Percentiles rank a stretch among this genome's conserved stretches.
These are phyloP conservation scores for Leishmania amazonensis DNA, from an alignment of 208 protist genomes.

Conservation along the genomic window DNA sequence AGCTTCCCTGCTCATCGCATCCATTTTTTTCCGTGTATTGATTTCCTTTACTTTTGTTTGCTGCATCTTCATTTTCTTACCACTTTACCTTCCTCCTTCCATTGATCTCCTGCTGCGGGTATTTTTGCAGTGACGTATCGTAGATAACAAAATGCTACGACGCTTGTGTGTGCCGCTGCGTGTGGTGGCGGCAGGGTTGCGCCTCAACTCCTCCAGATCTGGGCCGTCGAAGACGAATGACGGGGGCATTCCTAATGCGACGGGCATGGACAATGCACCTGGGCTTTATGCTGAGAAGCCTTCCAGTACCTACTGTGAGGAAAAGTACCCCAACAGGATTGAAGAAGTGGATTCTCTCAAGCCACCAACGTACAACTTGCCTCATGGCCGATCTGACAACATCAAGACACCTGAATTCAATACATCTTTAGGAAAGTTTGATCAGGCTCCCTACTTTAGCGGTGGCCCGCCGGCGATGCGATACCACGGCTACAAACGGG, in stretches of 20 bases:
- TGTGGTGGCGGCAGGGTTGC: constrained; percentile 10
- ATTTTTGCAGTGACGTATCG: neutral
- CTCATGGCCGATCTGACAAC: constrained; percentile 69
- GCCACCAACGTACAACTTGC: constrained; percentile 36
- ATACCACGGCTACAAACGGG: constrained; percentile 78
- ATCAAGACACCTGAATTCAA: constrained; percentile 77
- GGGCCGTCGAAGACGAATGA: constrained; percentile 6
- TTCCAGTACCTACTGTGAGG: constrained; percentile 66
- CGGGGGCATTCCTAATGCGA: constrained; percentile 38
- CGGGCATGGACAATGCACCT: constrained; percentile 62
- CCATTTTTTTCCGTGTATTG: neutral
- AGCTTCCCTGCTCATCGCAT: neutral
- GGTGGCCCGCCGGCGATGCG: constrained; percentile 80
- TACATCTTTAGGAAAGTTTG: constrained; percentile 84
- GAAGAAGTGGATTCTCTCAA: constrained; percentile 43
- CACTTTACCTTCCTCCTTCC: neutral
- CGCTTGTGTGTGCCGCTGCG: constrained; percentile 12
- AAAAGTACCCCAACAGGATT: constrained; percentile 50
- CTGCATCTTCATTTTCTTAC: neutral
- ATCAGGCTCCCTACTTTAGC: constrained; percentile 79
- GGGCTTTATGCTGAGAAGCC: constrained; percentile 58
- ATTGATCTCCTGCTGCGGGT: neutral
- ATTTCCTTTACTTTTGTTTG: neutral
- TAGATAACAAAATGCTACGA: constrained; percentile 16
- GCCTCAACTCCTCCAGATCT: constrained; percentile 5